Evolutionary conservation across 805 yeast species (phyloP), one percentile per base, ranked within the genome.

Genomic region (Sungouiella blattae): DNA sequence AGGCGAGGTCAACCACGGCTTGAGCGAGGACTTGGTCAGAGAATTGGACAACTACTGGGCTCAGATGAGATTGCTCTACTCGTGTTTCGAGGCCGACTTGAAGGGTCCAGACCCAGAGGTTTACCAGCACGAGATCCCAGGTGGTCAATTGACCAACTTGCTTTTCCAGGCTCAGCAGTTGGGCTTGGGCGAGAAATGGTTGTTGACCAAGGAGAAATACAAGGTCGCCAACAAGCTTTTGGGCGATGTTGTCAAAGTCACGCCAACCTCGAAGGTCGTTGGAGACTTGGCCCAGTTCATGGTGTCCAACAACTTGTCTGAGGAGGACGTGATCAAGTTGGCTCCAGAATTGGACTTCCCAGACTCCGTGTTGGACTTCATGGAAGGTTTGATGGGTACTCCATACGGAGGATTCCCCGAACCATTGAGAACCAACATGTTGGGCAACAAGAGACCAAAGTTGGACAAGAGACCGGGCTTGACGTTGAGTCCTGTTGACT

Each of bases 401-500:
- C 99, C 99, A 57, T 87, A 87, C 60, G 99, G 98, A 50, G 99
- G 99, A 6, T 93, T 93, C 95, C 98, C 99, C 41, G 99, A 93
- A 69, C 98, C 99, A 26, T 74, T 93, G 65, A 82, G 99, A 69
- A 75, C 96, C 26, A 87, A 89, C 62, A 77, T 93, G 44, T 78
- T 93, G 57, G 79, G 80, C 55, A 94, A 89, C 62, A 88, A 88
- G 81, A 84, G 98, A 71, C 80, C 85, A 68, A 87, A 87, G 68
- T 77, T 93, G 65, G 77, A 80, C 43, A 69, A 73, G 49, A 82
- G 99, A 68, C 98, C 99, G 28, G 99, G 99, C 46, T 77, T 91
- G 59, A 80, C 79, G 53, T 72, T 93, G 59, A 76, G 80, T 37
- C 98, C 99, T 49, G 73, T 88, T 53, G 87, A 93, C 62, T 71